A percentile compares a stretch with the other conserved stretches of the same genome.
phyloP scores from a whole-genome alignment of 345 rosid genomes.

The Gossypioides kirkii region DNA sequence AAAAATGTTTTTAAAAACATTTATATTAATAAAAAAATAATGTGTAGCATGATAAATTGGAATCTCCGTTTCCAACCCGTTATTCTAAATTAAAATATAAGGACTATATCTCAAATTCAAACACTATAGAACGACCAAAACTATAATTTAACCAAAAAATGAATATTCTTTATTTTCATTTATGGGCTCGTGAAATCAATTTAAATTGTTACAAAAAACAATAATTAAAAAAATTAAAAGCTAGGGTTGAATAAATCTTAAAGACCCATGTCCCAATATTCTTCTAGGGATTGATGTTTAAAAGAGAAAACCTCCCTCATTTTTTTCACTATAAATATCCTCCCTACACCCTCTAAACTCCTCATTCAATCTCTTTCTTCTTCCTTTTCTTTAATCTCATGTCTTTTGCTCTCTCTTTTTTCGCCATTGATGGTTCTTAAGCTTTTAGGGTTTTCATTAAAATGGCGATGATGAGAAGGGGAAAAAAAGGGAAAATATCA shows the following conservation, averaged over 20 bases:
- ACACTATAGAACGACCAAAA: too few species aligned
- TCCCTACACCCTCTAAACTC: constrained; percentile 19
- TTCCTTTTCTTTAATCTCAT: neutral
- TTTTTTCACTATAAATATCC: constrained; percentile 50
- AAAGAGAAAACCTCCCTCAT: constrained; percentile 25
- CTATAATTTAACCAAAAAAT: too few species aligned
- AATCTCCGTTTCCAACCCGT: too few species aligned
- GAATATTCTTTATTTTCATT: too few species aligned
- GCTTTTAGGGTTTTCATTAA: constrained; percentile 7
- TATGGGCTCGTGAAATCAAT: neutral
- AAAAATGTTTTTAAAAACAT: too few species aligned
- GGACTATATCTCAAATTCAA: too few species aligned
- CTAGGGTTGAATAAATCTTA: constrained; percentile 35
- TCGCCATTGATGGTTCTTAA: neutral
- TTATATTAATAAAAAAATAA: too few species aligned
- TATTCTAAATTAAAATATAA: too few species aligned
- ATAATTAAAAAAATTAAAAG: neutral
- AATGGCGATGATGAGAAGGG: neutral
- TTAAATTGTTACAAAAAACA: too few species aligned
- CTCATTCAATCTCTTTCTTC: neutral
- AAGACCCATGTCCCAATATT: constrained; percentile 46
- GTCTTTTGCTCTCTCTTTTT: neutral
- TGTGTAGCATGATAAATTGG: too few species aligned
- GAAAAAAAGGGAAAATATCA: neutral
- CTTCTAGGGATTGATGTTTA: constrained; percentile 89